Conservation (phyloP, 2,329 filamentous ascomycete genomes). For the Emmonsiellopsis sp. region DNA sequence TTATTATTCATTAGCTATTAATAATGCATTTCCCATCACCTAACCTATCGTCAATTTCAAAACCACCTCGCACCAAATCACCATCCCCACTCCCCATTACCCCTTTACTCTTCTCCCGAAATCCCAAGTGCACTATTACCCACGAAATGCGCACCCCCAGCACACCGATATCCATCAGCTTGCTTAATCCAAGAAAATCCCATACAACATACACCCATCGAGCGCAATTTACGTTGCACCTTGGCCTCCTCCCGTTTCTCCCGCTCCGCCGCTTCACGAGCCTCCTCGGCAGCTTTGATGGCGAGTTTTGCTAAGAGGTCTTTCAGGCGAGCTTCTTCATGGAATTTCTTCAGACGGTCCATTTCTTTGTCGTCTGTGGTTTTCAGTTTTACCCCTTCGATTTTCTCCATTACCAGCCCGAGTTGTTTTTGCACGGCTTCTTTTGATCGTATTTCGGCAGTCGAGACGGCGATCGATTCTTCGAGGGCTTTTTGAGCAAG, state of each 20-base stretch:
- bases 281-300: conserved; percentile 30
- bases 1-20: too few relatives aligned
- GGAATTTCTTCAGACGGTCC: conserved; percentile 6
- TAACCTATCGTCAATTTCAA: too few relatives aligned
- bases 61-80: too few relatives aligned
- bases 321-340: conserved; percentile 20
- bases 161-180: conserved; percentile 51
- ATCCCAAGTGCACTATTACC: conserved; percentile 25
- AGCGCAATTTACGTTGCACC: conserved; percentile 40
- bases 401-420: not conserved
- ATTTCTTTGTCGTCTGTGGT: not conserved
- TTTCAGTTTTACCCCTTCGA: not conserved
- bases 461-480: conserved; percentile 2
- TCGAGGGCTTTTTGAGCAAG: not conserved
- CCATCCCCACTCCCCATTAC: not conserved
- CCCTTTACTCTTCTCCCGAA: not conserved
- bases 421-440: not conserved
- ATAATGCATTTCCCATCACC: too few relatives aligned
- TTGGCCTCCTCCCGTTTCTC: conserved; percentile 31
- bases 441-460: conserved; percentile 9
- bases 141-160: conserved; percentile 51
- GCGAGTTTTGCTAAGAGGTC: conserved; percentile 25
- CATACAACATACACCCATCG: conserved; percentile 46
- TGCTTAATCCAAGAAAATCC: conserved; percentile 58
- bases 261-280: conserved; percentile 29